These are phyloP conservation scores for Populus deltoides DNA, from an alignment of 345 rosid genomes.

Conservation along the genomic window DNA sequence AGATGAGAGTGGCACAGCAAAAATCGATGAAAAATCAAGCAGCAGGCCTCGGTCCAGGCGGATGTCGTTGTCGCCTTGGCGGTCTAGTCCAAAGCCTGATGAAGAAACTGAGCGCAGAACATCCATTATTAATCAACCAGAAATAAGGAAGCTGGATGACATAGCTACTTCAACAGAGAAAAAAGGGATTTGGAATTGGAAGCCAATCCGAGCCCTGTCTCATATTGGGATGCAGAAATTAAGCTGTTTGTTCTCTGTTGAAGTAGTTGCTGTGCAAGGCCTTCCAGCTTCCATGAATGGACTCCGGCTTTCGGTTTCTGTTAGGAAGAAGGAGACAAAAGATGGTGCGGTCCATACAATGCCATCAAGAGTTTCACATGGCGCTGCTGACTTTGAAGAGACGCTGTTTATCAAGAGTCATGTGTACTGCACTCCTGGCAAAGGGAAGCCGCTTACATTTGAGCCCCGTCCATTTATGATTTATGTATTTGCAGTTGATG, in stretches of 20 bases:
- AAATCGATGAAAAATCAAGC: constrained; percentile 26
- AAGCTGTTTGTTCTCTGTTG: constrained; percentile 85
- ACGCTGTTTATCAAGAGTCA: constrained; percentile 73
- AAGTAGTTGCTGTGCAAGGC: constrained; percentile 76
- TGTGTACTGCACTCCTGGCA: constrained; percentile 61
- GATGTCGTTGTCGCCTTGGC: constrained; percentile 89
- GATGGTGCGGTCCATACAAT: constrained; percentile 86
- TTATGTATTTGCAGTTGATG: constrained; percentile 71
- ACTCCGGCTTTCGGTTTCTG: constrained; percentile 79
- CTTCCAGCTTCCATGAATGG: constrained; percentile 93
- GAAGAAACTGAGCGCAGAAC: constrained; percentile 20
- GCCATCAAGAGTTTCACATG: constrained; percentile 89
- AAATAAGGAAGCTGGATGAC: constrained; percentile 33
- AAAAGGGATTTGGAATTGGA: constrained; percentile 92
- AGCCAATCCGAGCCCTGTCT: constrained; percentile 74
- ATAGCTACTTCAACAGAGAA: constrained; percentile 39
- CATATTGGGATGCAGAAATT: constrained; percentile 86
- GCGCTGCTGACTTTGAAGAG: constrained; percentile 90
- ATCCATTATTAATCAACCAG: neutral
- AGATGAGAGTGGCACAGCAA: constrained; percentile 36
- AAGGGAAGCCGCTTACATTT: constrained; percentile 57
- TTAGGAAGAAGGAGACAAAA: constrained; percentile 76
- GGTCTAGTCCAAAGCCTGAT: constrained; percentile 67
- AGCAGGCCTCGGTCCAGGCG: constrained; percentile 55
- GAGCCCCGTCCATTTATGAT: constrained; percentile 80